A percentile compares a stretch with the other conserved stretches of the same genome.
phyloP scores from a whole-genome alignment of 1,139 yeast species.

The Yamadazyma conglobata region DNA sequence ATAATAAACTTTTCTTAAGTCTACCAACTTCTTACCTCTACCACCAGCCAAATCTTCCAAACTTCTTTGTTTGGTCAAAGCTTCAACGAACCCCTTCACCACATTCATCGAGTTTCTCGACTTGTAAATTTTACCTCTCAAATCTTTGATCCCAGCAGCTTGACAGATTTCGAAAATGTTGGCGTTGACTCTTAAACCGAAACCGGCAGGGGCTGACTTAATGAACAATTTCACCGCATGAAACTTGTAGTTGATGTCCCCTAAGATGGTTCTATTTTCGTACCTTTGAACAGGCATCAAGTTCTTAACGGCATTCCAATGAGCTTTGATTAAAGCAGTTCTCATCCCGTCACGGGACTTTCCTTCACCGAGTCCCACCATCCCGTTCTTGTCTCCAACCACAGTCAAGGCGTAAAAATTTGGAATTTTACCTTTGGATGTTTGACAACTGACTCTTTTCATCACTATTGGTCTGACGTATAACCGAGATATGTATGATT shows the following conservation, averaged over 20 bases:
- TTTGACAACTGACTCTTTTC: slow-evolving; percentile 88
- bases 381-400: slow-evolving; percentile 91
- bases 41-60: slow-evolving; percentile 86
- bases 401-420: slow-evolving; percentile 83
- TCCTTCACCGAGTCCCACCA: slow-evolving; percentile 95
- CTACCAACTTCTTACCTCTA: slow-evolving; percentile 94
- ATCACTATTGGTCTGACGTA: slow-evolving; percentile 64
- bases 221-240: slow-evolving; percentile 83
- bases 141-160: slow-evolving; percentile 91
- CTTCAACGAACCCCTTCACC: slow-evolving; percentile 86
- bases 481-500: slow-evolving; percentile 59
- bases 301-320: slow-evolving; percentile 92
- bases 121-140: slow-evolving; percentile 86
- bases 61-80: slow-evolving; percentile 74
- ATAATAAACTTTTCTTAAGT: slow-evolving; percentile 86
- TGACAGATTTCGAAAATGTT: slow-evolving; percentile 89
- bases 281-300: slow-evolving; percentile 78
- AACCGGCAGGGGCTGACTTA: slow-evolving; percentile 89
- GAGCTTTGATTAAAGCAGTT: slow-evolving; percentile 79
- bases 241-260: slow-evolving; percentile 76
- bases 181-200: slow-evolving; percentile 91
- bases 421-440: slow-evolving; percentile 88
- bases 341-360: slow-evolving; percentile 78
- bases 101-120: slow-evolving; percentile 95
- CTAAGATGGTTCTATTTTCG: slow-evolving; percentile 88